A percentile compares a stretch with the other conserved stretches of the same genome.
Conservation (phyloP, 305 asterid species). For the Fraxinus sp. region DNA sequence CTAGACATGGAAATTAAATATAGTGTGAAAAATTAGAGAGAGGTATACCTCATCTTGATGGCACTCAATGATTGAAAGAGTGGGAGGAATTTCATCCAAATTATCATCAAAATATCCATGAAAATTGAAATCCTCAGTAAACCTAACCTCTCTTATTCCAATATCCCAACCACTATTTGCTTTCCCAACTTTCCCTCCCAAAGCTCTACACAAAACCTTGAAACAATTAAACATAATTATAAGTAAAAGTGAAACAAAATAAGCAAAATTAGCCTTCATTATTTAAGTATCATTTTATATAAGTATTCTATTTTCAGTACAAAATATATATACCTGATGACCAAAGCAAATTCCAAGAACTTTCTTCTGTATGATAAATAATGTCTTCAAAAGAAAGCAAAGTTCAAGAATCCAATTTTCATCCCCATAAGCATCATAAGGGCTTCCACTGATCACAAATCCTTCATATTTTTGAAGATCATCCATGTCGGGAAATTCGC, state of each 20-base stretch:
- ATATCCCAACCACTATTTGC: slow-evolving; percentile 71
- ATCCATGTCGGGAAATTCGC: slow-evolving; percentile 48
- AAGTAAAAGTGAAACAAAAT: background rate
- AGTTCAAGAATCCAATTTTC: slow-evolving; percentile 67
- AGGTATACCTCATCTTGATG: slow-evolving; percentile 71
- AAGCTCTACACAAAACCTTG: slow-evolving; percentile 64
- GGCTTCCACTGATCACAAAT: slow-evolving; percentile 77
- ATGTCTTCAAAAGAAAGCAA: slow-evolving; percentile 49
- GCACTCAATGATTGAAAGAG: slow-evolving; percentile 58
- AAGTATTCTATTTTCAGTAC: background rate
- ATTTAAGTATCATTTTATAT: background rate
- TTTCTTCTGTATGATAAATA: slow-evolving; percentile 63
- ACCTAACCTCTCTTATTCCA: slow-evolving; percentile 59
- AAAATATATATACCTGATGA: slow-evolving; percentile 50
- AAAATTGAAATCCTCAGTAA: slow-evolving; percentile 41
- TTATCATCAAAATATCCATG: slow-evolving; percentile 25
- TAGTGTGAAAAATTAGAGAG: background rate
- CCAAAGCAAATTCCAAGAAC: slow-evolving; percentile 84
- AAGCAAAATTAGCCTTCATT: background rate
- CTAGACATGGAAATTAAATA: background rate
- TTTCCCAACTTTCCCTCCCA: slow-evolving; percentile 70
- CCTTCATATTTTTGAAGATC: slow-evolving; percentile 55
- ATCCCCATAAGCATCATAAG: slow-evolving; percentile 61
- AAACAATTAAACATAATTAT: background rate
- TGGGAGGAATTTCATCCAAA: slow-evolving; percentile 39